Conservation (phyloP, 73 alveolate genomes). For the Uronychia binucleata region DNA sequence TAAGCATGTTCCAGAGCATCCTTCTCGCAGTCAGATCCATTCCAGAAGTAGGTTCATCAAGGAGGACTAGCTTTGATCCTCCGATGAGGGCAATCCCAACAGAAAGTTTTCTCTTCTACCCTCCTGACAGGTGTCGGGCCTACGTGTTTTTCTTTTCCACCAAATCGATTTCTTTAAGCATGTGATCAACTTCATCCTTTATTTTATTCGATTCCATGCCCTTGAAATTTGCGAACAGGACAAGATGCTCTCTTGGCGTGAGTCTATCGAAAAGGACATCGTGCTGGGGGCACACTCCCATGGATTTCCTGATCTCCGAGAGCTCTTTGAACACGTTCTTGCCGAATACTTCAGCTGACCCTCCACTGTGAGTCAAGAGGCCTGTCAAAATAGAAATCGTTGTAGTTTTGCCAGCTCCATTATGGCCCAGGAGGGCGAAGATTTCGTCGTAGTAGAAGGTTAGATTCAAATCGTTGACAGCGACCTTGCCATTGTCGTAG, state of each 20-base stretch:
- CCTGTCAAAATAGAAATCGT: conserved; percentile 89
- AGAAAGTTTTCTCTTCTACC: conserved; percentile 92
- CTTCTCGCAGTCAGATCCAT: conserved; percentile 95
- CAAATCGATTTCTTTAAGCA: conserved; percentile 75
- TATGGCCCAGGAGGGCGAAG: conserved; percentile 88
- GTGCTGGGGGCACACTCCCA: conserved; percentile 94
- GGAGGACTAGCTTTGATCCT: conserved; percentile 84
- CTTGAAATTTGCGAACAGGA: conserved; percentile 84
- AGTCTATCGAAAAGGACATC: conserved; percentile 83
- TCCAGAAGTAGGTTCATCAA: conserved; percentile 97
- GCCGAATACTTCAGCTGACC: conserved; percentile 56
- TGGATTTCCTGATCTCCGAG: conserved; percentile 63
- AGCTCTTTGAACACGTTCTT: conserved; percentile 38
- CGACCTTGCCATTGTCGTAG: conserved; percentile 72
- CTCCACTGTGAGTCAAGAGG: conserved; percentile 57
- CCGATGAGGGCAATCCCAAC: conserved; percentile 95
- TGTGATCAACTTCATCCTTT: conserved; percentile 63
- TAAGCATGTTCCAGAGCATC: conserved; percentile 92
- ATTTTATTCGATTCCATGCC: conserved; percentile 42
- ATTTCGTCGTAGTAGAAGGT: conserved; percentile 47
- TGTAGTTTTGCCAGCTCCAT: conserved; percentile 99
- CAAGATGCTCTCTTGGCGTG: conserved; percentile 82
- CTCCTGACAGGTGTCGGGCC: conserved; percentile 87
- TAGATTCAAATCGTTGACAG: conserved; percentile 64
- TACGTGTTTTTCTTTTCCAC: conserved; percentile 53